Evolutionary conservation across 306 rosid genomes (phyloP).

Genomic region (Sesbania bispinosa): DNA sequence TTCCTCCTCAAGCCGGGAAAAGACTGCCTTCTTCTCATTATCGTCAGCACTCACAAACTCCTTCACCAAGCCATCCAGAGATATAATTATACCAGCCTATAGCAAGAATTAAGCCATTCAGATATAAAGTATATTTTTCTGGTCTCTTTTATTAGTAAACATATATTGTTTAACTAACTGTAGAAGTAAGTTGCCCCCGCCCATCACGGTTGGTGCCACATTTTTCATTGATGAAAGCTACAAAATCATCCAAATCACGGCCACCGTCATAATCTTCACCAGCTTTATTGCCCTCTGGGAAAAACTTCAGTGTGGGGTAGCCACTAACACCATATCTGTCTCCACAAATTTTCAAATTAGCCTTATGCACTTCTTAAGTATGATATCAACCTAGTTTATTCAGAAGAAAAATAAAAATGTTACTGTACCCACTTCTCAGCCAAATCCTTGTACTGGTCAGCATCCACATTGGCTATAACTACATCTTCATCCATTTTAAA

Average conservation of each 20-base stretch:
- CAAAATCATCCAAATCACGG: slow-evolving; percentile 74
- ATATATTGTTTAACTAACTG: slow-evolving; percentile 40
- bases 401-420: not conserved
- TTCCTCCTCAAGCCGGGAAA: slow-evolving; percentile 70
- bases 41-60: slow-evolving; percentile 54
- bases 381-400: slow-evolving; percentile 8
- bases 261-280: slow-evolving; percentile 82
- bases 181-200: slow-evolving; percentile 65
- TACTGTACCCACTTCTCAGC: slow-evolving; percentile 69
- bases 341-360: slow-evolving; percentile 18
- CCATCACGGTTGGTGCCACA: slow-evolving; percentile 76
- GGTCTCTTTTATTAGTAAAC: not conserved
- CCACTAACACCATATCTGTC: slow-evolving; percentile 77
- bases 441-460: slow-evolving; percentile 67
- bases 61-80: slow-evolving; percentile 63
- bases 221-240: slow-evolving; percentile 68
- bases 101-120: slow-evolving; percentile 12
- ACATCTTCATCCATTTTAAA: slow-evolving; percentile 69
- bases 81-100: slow-evolving; percentile 70
- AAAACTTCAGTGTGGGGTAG: slow-evolving; percentile 79
- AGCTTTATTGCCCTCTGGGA: slow-evolving; percentile 71
- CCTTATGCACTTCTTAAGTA: not conserved
- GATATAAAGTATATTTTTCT: not conserved
- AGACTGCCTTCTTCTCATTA: slow-evolving; percentile 56
- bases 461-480: slow-evolving; percentile 71